phyloP scores from a whole-genome alignment of 345 rosid species.

The Arabis hirsuta region DNA sequence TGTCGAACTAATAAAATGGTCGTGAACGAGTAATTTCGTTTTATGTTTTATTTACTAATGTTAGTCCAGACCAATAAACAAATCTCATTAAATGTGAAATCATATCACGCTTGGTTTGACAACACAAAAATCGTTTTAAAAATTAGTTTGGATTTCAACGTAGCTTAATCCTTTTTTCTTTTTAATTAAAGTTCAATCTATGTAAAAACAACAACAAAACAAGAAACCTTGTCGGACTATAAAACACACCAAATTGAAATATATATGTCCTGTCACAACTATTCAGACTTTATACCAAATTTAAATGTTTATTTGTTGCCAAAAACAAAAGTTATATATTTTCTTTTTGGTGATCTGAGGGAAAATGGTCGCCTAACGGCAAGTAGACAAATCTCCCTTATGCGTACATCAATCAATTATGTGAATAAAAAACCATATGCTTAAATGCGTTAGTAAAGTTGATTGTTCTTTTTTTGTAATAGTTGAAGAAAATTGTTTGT shows the following conservation, averaged over 20 bases:
- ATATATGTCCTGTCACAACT: background rate
- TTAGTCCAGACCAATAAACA: too few species aligned
- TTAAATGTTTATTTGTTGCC: background rate
- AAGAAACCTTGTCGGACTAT: background rate
- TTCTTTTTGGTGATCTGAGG: constrained; percentile 9
- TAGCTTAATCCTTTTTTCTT: too few species aligned
- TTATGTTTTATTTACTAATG: too few species aligned
- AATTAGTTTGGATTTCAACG: too few species aligned
- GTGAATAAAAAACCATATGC: constrained; percentile 22
- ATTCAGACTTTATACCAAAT: constrained; percentile 1
- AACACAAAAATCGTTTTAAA: too few species aligned
- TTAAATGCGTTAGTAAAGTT: constrained; percentile 19
- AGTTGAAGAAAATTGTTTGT: background rate
- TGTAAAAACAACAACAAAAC: too few species aligned
- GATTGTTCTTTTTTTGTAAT: background rate
- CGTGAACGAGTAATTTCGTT: too few species aligned
- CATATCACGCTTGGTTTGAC: too few species aligned
- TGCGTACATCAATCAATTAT: constrained; percentile 19
- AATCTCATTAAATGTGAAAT: too few species aligned
- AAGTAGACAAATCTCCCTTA: constrained; percentile 18
- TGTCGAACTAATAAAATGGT: background rate
- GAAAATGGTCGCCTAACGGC: constrained; percentile 3
- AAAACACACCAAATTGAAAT: constrained; percentile 13
- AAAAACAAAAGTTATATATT: background rate
- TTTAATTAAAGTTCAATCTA: too few species aligned